Evolutionary conservation across 805 yeast species (phyloP).

Genomic region (Wickerhamomyces sydowiorum): DNA sequence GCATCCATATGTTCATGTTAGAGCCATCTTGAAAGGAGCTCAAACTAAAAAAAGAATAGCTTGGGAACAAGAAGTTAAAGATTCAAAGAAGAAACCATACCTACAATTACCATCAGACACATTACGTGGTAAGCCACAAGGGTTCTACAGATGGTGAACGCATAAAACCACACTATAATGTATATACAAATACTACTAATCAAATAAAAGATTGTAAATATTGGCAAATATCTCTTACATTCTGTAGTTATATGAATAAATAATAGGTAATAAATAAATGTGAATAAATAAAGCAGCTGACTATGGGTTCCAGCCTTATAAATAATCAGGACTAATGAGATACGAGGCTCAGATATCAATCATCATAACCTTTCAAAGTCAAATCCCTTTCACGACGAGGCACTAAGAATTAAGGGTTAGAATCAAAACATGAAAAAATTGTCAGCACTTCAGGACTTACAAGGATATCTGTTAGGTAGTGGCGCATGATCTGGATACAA

Average conservation of each 20-base stretch:
- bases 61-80: constrained; percentile 50
- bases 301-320: constrained; percentile 2
- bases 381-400: constrained; percentile 49
- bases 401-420: constrained; percentile 29
- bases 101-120: constrained; percentile 38
- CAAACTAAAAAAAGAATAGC: constrained; percentile 56
- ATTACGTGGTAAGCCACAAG: constrained; percentile 43
- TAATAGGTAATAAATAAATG: background rate
- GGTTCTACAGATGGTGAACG: constrained; percentile 50
- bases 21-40: constrained; percentile 66
- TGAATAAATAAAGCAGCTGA: background rate
- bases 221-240: too few species aligned
- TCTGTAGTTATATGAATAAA: constrained; percentile 1
- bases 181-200: constrained; percentile 3
- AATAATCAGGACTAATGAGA: background rate
- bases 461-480: constrained; percentile 47
- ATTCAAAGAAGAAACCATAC: constrained; percentile 46
- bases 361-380: constrained; percentile 50
- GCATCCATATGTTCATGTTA: constrained; percentile 76
- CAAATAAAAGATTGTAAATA: constrained; percentile 10
- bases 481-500: constrained; percentile 61
- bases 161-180: background rate
- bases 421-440: background rate
- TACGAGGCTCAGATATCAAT: too few species aligned
- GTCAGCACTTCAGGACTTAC: constrained; percentile 10